These are phyloP conservation scores for Dryas octopetala DNA, from an alignment of 306 rosid species.

Conservation along the genomic window DNA sequence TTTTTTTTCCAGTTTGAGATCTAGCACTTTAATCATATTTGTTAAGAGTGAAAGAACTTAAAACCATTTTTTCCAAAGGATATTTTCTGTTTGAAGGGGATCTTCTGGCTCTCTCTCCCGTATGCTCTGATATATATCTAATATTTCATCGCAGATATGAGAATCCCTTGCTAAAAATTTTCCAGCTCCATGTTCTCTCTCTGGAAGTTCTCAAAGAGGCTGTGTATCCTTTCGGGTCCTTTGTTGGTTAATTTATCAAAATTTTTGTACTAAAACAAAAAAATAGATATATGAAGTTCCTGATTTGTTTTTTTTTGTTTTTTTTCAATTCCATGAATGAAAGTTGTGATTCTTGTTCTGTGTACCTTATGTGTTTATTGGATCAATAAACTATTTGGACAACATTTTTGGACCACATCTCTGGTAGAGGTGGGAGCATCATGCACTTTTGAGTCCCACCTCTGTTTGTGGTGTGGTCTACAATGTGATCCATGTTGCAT, in stretches of 20 bases:
- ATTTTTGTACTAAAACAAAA: background rate
- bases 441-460: too few species aligned
- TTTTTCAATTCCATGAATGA: conserved; percentile 1
- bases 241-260: conserved; percentile 25
- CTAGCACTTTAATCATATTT: too few species aligned
- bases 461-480: too few species aligned
- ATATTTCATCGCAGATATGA: conserved; percentile 60
- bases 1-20: too few species aligned
- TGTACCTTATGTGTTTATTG: conserved; percentile 11
- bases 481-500: too few species aligned
- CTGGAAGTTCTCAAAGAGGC: conserved; percentile 93
- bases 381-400: too few species aligned
- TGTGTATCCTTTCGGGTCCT: conserved; percentile 78
- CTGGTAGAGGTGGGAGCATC: too few species aligned
- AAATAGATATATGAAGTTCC: background rate
- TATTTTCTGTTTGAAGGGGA: conserved; percentile 15
- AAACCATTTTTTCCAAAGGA: background rate
- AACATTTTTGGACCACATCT: too few species aligned
- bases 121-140: conserved; percentile 29
- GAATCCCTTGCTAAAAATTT: conserved; percentile 48
- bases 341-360: background rate
- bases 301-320: too few species aligned
- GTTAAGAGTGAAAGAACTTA: background rate
- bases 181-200: conserved; percentile 80
- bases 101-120: conserved; percentile 13